Base-by-base conservation (phyloP, 2,329 filamentous ascomycete species). In the Trichocomaceae sp. region DNA sequence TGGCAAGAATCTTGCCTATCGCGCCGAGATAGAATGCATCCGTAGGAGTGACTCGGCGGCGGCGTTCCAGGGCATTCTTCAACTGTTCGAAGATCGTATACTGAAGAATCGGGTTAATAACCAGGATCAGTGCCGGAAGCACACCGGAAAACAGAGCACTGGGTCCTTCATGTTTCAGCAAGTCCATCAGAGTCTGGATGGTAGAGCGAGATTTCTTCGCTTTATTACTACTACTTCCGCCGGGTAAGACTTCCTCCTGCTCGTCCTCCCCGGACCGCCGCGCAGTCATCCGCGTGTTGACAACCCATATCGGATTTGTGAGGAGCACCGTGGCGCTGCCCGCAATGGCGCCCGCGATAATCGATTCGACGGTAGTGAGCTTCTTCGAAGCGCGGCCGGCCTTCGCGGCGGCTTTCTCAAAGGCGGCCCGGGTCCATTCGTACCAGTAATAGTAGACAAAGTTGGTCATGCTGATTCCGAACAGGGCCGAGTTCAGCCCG, bases 401-500 rank as follows among this genome's bases (percentile, higher is more conserved):
- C 64, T 83, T 85, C 56, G 80, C 71, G 46, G 90, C 90, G 9
- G 90, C 88, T 60, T 80, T 76, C 61, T 77, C 90, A 76, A 97
- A 96, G 69, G 87, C 87, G 50, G 86, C 81, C 57, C 91, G 85
- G 59, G 90, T 93, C 88, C 90, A 99, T 77, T 99, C 93, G 75
- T 97, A 99, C 92, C 83, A 99, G 80, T 97, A 99, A 77, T 99
- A 99, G 80, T 99, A 99, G 47, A 99, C 92, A 70, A 99, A 99
- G 79, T 99, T 99, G 65, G 93, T 99, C 63, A 99, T 86, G 72
- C 88, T 93, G 77, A 99, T 97, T 71, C 93, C 93, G 72, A 99
- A 96, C 46, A 99, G 80, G 50, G 93, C 93, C 59, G 88, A 95
- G 72, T 95, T 90, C 57, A 99, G 83, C 42, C 93, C 93, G 6